These are phyloP conservation scores for Platanthera guangdongensis DNA, from an alignment of 106 monocot species.

Conservation along the genomic window DNA sequence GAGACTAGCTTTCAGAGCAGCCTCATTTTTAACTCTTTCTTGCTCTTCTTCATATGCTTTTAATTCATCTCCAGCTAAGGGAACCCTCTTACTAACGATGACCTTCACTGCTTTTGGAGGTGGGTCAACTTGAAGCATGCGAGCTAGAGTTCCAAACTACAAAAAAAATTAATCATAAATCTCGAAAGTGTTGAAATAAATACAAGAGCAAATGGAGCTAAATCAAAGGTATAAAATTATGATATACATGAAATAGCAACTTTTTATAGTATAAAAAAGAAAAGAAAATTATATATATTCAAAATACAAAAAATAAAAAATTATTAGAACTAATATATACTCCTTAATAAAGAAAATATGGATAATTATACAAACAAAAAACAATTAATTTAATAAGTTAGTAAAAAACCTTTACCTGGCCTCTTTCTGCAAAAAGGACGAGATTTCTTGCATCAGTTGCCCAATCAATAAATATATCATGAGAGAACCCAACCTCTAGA, in stretches of 20 bases:
- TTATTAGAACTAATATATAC: background rate
- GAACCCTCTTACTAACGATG: constrained; percentile 80
- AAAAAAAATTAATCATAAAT: constrained; percentile 13
- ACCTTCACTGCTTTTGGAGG: constrained; percentile 99
- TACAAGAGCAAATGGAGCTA: background rate
- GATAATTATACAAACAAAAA: background rate
- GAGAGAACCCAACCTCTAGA: constrained; percentile 89
- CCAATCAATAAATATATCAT: constrained; percentile 97
- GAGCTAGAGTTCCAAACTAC: constrained; percentile 95
- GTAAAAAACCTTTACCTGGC: constrained; percentile 52
- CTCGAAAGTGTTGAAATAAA: background rate
- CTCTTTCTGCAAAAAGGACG: constrained; percentile 90
- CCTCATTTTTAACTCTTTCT: constrained; percentile 70
- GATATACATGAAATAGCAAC: background rate
- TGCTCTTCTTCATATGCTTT: constrained; percentile 95
- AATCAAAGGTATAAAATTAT: background rate
- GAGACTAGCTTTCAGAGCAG: constrained; percentile 55
- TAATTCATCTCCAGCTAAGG: constrained; percentile 85
- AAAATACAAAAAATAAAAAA: no score
- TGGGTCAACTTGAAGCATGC: constrained; percentile 99
- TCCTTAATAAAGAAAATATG: no score
- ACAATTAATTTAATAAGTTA: background rate
- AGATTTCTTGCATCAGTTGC: constrained; percentile 78
- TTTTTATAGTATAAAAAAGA: background rate
- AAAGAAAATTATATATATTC: background rate